Conservation (phyloP, 805 yeast species). For the Candida bentonensis region DNA sequence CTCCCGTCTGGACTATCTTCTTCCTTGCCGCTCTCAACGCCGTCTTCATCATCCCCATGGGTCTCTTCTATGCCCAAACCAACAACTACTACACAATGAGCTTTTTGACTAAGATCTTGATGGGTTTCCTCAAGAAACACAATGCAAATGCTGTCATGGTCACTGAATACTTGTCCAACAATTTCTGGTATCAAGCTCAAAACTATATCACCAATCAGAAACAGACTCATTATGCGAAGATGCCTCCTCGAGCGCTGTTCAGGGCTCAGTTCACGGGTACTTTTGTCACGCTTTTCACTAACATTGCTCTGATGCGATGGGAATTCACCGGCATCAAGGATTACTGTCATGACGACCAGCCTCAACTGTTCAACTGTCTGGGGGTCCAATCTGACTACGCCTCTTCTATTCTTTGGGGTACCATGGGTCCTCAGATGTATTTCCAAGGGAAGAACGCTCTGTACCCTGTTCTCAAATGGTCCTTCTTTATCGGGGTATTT, state of each 20-base stretch:
- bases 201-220: slow-evolving; percentile 40
- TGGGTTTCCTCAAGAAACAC: slow-evolving; percentile 43
- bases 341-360: slow-evolving; percentile 17
- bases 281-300: slow-evolving; percentile 14
- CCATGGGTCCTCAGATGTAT: slow-evolving; percentile 33
- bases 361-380: slow-evolving; percentile 23
- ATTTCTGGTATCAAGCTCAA: slow-evolving; percentile 51
- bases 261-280: slow-evolving; percentile 28
- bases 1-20: slow-evolving; percentile 52
- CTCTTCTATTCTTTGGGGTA: slow-evolving; percentile 31
- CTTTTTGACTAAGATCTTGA: slow-evolving; percentile 37
- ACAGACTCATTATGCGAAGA: slow-evolving; percentile 41
- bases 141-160: slow-evolving; percentile 40
- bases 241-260: slow-evolving; percentile 47
- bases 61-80: slow-evolving; percentile 33
- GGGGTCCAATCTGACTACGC: slow-evolving; percentile 31
- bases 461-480: slow-evolving; percentile 33
- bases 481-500: slow-evolving; percentile 30
- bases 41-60: slow-evolving; percentile 37
- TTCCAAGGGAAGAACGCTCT: slow-evolving; percentile 24
- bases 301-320: slow-evolving; percentile 20
- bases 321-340: slow-evolving; percentile 20
- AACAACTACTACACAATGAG: slow-evolving; percentile 35
- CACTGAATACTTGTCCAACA: slow-evolving; percentile 39
- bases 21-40: slow-evolving; percentile 36